These are phyloP conservation scores for Actinomucor elegans DNA, from an alignment of 371 early-diverging fungal genomes.

Conservation along the genomic window DNA sequence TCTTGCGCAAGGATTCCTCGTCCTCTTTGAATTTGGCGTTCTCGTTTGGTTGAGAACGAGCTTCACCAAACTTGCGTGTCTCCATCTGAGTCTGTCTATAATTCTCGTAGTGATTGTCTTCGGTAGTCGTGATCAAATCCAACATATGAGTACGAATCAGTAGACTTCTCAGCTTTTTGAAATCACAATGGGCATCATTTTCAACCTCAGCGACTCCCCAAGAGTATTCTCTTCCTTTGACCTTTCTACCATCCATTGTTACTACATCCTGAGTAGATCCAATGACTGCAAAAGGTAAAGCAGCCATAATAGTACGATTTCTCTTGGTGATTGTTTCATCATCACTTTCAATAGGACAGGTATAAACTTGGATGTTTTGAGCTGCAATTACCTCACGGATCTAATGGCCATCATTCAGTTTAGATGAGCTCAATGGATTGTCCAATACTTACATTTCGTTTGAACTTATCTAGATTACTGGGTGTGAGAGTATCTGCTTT, in stretches of 20 bases:
- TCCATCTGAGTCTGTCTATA: constrained; percentile 86
- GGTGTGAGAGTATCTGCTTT: constrained; percentile 93
- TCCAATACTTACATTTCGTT: constrained; percentile 67
- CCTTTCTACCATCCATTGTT: constrained; percentile 72
- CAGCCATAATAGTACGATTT: constrained; percentile 82
- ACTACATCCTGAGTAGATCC: constrained; percentile 87
- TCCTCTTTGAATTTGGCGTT: constrained; percentile 88
- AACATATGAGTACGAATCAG: constrained; percentile 95
- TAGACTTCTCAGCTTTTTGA: constrained; percentile 90
- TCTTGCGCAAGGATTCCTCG: constrained; percentile 88
- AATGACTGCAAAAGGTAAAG: constrained; percentile 96
- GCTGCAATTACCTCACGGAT: constrained; percentile 77
- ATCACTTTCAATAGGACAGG: constrained; percentile 87
- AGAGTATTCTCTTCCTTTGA: constrained; percentile 89
- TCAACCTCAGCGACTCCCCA: constrained; percentile 97
- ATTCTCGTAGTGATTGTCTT: constrained; percentile 91
- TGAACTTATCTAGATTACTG: constrained; percentile 78
- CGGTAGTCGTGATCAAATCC: constrained; percentile 87
- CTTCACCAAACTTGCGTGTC: constrained; percentile 79
- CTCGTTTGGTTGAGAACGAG: constrained; percentile 66
- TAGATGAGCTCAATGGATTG: too few species aligned
- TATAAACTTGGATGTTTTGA: constrained; percentile 80
- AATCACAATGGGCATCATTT: constrained; percentile 90
- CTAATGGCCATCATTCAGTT: constrained; percentile 43
- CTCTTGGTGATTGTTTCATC: constrained; percentile 80